These are phyloP conservation scores for Akanthomyces dipterigenus DNA, from an alignment of 2,329 filamentous ascomycete genomes.

Conservation along the genomic window DNA sequence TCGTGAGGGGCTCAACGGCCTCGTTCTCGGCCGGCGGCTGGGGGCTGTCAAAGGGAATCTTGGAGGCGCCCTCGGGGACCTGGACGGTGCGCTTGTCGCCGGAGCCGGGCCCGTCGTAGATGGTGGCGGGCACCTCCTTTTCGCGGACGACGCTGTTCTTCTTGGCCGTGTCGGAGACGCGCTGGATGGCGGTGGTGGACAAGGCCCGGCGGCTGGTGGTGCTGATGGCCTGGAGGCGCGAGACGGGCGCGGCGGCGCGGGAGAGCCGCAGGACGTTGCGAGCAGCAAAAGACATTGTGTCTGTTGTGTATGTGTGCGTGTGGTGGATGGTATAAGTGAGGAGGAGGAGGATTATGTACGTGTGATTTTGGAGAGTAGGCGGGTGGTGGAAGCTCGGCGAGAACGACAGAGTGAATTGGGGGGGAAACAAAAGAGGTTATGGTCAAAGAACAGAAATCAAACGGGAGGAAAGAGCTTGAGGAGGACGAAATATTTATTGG, in stretches of 20 bases:
- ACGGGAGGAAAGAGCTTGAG: not conserved
- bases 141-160: conserved; percentile 50
- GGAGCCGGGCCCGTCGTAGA: conserved; percentile 40
- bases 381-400: too few species aligned
- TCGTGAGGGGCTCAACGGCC: conserved; percentile 44
- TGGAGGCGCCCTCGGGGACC: conserved; percentile 36
- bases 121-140: conserved; percentile 50
- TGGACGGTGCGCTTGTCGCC: conserved; percentile 52
- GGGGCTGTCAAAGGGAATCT: conserved; percentile 35
- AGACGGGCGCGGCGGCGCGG: conserved; percentile 22
- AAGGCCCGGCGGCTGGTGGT: conserved; percentile 21
- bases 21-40: conserved; percentile 29
- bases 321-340: conserved; percentile 1
- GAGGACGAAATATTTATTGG: conserved; percentile 9
- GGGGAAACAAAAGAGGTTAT: conserved; percentile 1
- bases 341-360: not conserved
- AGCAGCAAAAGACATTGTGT: conserved; percentile 29
- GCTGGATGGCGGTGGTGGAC: conserved; percentile 24
- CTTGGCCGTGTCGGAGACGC: conserved; percentile 32
- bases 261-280: conserved; percentile 29
- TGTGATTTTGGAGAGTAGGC: too few species aligned
- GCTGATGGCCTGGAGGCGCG: conserved; percentile 15
- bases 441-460: not conserved
- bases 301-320: conserved; percentile 14
- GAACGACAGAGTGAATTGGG: too few species aligned